Evolutionary conservation across 2,329 filamentous ascomycete genomes (phyloP), one percentile per base, ranked within the genome.

Genomic region (Grosmannia serpens): DNA sequence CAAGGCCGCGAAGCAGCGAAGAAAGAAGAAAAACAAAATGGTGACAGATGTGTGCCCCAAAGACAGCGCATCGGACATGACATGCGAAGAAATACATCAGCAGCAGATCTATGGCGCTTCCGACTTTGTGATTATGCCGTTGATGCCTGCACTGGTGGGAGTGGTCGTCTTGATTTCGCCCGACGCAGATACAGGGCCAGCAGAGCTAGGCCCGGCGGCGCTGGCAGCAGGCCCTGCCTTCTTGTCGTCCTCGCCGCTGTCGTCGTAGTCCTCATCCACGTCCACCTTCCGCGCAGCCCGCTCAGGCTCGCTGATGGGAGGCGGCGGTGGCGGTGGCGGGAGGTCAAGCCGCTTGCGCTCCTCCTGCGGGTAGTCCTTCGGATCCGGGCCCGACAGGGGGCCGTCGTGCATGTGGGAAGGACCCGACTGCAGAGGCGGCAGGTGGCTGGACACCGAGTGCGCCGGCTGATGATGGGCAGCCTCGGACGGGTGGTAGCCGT

Each of bases 241-340:
- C 74, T 86, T 86, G 59, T 94, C 87, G 60, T 96, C 92, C 64
- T 95, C 91, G 5, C 84, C 89, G 59, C 91, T 92, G 67, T 97
- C 92, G 70, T 97, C 92, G 67, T 99, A 97, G 70, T 97, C 88
- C 70, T 99, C 94, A 65, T 99, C 91, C 24, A 97, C 89, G 8
- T 97, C 92, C 84, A 99, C 95, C 72, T 95, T 95, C 26, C 94
- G 82, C 24, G 91, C 90, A 38, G 94, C 91, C 57, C 84, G 76
- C 70, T 88, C 84, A 11, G 91, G 89, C 73, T 97, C 92, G 59
- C 85, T 85, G 22, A 78, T 71, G 24, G 79, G 75, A 2, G 79
- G 71, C 31, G 80, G 73, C 33, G 77, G 75, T 2, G 79, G 71
- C 29, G 80, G 73, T 35, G 77, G 75, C 35, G 75, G 66, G 46